A percentile compares a stretch with the other conserved stretches of the same genome.
Conservation (phyloP, 805 yeast species). For the Cyberlindnera lachancei region DNA sequence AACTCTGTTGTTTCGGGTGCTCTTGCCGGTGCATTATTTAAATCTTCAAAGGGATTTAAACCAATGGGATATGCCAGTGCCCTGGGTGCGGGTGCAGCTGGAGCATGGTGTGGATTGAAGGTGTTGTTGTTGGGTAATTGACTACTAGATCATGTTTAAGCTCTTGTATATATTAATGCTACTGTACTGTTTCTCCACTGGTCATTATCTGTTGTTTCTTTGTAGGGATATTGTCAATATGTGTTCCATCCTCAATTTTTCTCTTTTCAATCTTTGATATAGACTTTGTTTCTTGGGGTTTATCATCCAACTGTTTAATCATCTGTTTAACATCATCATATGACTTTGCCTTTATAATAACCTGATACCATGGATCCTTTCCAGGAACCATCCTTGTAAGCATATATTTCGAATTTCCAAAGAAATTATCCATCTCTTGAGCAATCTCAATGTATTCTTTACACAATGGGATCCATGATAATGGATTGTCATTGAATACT, state of each 20-base stretch:
- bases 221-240: neutral
- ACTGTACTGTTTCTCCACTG: no score
- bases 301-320: slow-evolving; percentile 13
- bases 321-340: slow-evolving; percentile 38
- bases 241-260: neutral
- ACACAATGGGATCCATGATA: slow-evolving; percentile 48
- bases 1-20: slow-evolving; percentile 90
- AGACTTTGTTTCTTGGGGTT: slow-evolving; percentile 12
- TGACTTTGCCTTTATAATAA: slow-evolving; percentile 48
- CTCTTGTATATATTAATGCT: no score
- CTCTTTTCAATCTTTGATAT: no score
- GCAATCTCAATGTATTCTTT: slow-evolving; percentile 53
- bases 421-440: slow-evolving; percentile 47
- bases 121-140: slow-evolving; percentile 14
- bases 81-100: slow-evolving; percentile 84
- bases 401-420: slow-evolving; percentile 76
- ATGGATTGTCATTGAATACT: slow-evolving; percentile 42
- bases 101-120: slow-evolving; percentile 86
- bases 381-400: slow-evolving; percentile 75
- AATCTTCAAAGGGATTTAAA: slow-evolving; percentile 73
- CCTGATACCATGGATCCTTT: slow-evolving; percentile 50
- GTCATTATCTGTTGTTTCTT: slow-evolving; percentile 13
- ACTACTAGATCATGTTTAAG: neutral
- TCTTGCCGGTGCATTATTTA: slow-evolving; percentile 84
- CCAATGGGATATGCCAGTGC: slow-evolving; percentile 87